Conservation (phyloP, 768 basidiomycete species). For the Sistotremastrum suecicum region DNA sequence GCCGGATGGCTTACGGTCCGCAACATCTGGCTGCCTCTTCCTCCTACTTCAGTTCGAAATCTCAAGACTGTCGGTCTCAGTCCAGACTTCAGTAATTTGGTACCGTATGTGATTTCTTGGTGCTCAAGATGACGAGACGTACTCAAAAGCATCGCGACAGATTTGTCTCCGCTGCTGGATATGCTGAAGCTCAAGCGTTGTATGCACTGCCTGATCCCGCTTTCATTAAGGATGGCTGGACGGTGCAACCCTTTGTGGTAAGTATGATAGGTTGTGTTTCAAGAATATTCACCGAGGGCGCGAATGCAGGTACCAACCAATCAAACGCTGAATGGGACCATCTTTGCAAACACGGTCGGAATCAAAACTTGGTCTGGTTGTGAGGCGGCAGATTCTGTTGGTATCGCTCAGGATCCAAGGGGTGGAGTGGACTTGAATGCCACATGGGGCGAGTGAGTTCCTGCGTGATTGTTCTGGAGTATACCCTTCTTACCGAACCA, state of each 20-base stretch:
- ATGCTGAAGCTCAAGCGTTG: constrained; percentile 33
- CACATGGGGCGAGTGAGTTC: neutral
- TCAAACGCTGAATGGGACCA: constrained; percentile 28
- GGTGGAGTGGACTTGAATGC: neutral
- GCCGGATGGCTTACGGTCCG: constrained; percentile 34
- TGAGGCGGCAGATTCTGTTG: constrained; percentile 20
- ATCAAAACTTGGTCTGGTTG: constrained; percentile 33
- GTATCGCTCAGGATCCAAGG: constrained; percentile 1
- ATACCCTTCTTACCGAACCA: neutral
- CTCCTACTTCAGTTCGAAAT: constrained; percentile 18
- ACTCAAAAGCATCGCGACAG: constrained; percentile 15
- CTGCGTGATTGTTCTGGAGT: neutral
- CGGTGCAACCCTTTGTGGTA: constrained; percentile 33
- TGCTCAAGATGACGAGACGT: constrained; percentile 26
- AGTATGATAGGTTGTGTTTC: constrained; percentile 3
- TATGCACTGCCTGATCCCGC: constrained; percentile 31
- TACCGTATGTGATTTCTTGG: constrained; percentile 21
- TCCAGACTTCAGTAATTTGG: constrained; percentile 15
- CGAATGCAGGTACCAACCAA: constrained; percentile 22
- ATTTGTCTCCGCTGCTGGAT: constrained; percentile 41
- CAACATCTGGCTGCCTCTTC: constrained; percentile 27
- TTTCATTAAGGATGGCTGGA: constrained; percentile 32
- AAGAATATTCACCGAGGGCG: neutral
- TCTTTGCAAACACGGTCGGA: constrained; percentile 34
- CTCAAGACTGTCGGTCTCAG: neutral